These are phyloP conservation scores for Komagataella pseudopastoris DNA, from an alignment of 805 yeast genomes.

Conservation along the genomic window DNA sequence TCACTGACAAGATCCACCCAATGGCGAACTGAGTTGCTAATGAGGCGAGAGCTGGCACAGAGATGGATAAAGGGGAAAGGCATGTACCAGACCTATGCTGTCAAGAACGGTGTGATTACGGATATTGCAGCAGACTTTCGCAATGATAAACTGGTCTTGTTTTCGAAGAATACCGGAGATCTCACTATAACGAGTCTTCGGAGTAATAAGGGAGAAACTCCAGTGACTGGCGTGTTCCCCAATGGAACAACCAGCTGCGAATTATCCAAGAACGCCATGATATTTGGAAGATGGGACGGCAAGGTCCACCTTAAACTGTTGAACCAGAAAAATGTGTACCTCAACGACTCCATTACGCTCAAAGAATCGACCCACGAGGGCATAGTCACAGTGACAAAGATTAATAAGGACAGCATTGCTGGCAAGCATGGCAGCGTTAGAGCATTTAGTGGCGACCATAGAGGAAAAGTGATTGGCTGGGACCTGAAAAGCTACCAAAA, in stretches of 20 bases:
- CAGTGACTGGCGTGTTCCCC: conserved; percentile 10
- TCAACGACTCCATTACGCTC: conserved; percentile 5
- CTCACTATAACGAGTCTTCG: conserved; percentile 10
- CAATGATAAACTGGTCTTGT: conserved; percentile 11
- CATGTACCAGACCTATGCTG: conserved; percentile 8
- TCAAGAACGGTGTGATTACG: conserved; percentile 9
- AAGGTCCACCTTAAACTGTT: conserved; percentile 10
- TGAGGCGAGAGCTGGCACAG: conserved; percentile 19
- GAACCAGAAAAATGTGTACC: neutral
- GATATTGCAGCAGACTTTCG: conserved; percentile 14
- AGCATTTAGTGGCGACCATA: conserved; percentile 16
- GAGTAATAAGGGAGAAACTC: conserved; percentile 11
- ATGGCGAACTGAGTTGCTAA: conserved; percentile 35
- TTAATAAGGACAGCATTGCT: conserved; percentile 7
- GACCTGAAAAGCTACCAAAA: conserved; percentile 12
- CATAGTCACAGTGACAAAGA: conserved; percentile 11
- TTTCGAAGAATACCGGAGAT: conserved; percentile 13
- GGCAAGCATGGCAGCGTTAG: conserved; percentile 15
- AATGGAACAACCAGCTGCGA: conserved; percentile 17
- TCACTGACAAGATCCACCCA: conserved; percentile 25
- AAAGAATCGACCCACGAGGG: conserved; percentile 8
- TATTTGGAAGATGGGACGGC: conserved; percentile 22
- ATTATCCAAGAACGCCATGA: conserved; percentile 12
- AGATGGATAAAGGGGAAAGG: conserved; percentile 25
- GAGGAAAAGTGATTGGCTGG: conserved; percentile 17